Base-by-base conservation (phyloP, 805 yeast genomes). In the Candida jianshihensis region DNA sequence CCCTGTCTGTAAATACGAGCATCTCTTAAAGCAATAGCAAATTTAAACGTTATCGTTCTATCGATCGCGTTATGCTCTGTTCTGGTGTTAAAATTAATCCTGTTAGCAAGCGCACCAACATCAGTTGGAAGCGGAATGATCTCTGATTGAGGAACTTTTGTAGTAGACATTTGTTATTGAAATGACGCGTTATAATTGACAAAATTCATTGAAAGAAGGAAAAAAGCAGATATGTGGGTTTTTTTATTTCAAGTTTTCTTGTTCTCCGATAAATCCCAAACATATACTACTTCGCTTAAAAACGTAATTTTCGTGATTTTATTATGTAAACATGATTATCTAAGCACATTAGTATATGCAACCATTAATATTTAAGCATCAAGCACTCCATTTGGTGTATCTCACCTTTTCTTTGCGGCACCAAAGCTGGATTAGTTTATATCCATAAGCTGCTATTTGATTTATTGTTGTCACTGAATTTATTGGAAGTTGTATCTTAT, bases 1-100 rank as follows among this genome's bases (percentile, higher is more conserved):
- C 92, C 92, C 59, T 85, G 94, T 56, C 90, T 73, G 63, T 80
- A 85, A 28, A 85, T 77, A 44, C 73, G 78, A 32, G 78, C 75
- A 55, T 85, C 89, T 56, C 85, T 72, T 40, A 84, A 60, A 3
- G 92, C 94, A 30, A 84, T 59, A 4, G 87, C 86, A 43, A 85
- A 68, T 58, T 79, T 79, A 30, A 82, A 60, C 12, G 81, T 73
- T 61, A 85, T 76, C 51, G 75, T 60, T 43, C 80, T 79, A 56
- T 84, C 75, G 37, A 85, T 77, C 44, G 71, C 71, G 54, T 80
- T 76, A 63, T 85, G 95, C 20, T 69, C 66, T 14, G 65, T 59
- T 42, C 78, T 68, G 3, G 95, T 85, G 50, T 76, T 80, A 33
- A 57, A 54, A 57, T 85, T 85, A 52, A 86, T 85, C 54, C 95